phyloP scores from a whole-genome alignment of 768 basidiomycete species.

The Lentinula aciculospora region DNA sequence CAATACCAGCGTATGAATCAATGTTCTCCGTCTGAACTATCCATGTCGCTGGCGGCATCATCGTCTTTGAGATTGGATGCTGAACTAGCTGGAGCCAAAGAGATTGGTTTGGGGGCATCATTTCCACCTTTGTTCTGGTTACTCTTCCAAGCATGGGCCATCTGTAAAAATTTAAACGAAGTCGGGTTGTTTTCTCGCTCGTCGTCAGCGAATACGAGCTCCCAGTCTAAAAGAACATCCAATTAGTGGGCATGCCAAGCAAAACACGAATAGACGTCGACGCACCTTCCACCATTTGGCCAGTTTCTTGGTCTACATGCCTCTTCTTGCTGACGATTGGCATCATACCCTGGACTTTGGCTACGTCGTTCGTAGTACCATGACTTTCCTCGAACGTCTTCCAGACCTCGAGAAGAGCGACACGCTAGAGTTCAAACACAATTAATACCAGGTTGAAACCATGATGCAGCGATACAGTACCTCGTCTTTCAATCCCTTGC shows the following conservation, averaged over 20 bases:
- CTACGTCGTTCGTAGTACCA: constrained; percentile 67
- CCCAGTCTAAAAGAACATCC: constrained; percentile 64
- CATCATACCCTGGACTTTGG: constrained; percentile 89
- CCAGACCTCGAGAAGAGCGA: constrained; percentile 91
- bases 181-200: constrained; percentile 90
- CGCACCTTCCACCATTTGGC: constrained; percentile 81
- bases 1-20: constrained; percentile 6
- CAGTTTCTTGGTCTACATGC: constrained; percentile 78
- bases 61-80: constrained; percentile 20
- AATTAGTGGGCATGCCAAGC: neutral
- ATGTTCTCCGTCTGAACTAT: constrained; percentile 43
- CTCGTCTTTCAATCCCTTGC: constrained; percentile 80
- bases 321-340: constrained; percentile 85
- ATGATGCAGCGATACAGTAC: constrained; percentile 29
- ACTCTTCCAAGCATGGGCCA: constrained; percentile 88
- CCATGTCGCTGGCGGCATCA: constrained; percentile 42
- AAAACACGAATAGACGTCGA: constrained; percentile 6
- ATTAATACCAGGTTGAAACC: neutral
- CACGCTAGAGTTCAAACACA: constrained; percentile 49
- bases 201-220: constrained; percentile 94
- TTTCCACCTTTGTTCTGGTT: constrained; percentile 35
- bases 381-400: constrained; percentile 85
- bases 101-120: constrained; percentile 27
- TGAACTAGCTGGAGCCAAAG: constrained; percentile 22
- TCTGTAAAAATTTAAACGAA: constrained; percentile 92